These are phyloP conservation scores for Malassezia caprae DNA, from an alignment of 1,284 basidiomycete species.

Conservation along the genomic window DNA sequence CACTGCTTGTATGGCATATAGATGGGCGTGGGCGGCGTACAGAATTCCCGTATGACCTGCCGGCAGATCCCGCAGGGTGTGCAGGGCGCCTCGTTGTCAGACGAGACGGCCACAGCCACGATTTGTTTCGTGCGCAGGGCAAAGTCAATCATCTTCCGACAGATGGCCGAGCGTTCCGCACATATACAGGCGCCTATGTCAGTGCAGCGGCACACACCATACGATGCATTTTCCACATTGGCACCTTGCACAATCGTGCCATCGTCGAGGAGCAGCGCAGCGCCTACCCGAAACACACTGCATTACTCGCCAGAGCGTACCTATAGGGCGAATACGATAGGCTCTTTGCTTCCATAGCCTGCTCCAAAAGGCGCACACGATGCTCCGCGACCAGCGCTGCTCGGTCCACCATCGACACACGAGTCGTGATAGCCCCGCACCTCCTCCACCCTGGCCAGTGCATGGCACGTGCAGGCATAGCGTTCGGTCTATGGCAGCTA, in stretches of 20 bases:
- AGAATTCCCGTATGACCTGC: conserved; percentile 83
- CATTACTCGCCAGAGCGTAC: conserved; percentile 17
- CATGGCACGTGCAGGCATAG: background rate
- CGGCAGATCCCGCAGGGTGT: conserved; percentile 72
- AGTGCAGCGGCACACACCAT: conserved; percentile 54
- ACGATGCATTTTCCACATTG: conserved; percentile 83
- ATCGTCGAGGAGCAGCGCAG: conserved; percentile 62
- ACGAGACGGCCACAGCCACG: conserved; percentile 32
- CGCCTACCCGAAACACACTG: conserved; percentile 81
- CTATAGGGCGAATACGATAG: conserved; percentile 43
- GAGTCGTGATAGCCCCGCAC: background rate
- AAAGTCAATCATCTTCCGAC: conserved; percentile 25
- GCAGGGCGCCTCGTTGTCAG: conserved; percentile 31
- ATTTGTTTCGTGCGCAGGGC: conserved; percentile 20
- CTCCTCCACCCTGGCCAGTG: background rate
- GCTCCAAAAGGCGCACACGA: background rate
- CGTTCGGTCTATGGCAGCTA: background rate
- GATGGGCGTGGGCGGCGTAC: conserved; percentile 60
- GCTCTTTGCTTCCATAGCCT: conserved; percentile 32
- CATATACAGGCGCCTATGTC: conserved; percentile 31
- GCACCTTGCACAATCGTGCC: conserved; percentile 68
- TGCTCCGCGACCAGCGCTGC: background rate
- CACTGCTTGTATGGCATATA: conserved; percentile 52
- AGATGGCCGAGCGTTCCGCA: conserved; percentile 41
- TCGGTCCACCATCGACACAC: background rate